These are phyloP conservation scores for Stentor coeruleus DNA, from an alignment of 73 alveolate species.

Conservation along the genomic window DNA sequence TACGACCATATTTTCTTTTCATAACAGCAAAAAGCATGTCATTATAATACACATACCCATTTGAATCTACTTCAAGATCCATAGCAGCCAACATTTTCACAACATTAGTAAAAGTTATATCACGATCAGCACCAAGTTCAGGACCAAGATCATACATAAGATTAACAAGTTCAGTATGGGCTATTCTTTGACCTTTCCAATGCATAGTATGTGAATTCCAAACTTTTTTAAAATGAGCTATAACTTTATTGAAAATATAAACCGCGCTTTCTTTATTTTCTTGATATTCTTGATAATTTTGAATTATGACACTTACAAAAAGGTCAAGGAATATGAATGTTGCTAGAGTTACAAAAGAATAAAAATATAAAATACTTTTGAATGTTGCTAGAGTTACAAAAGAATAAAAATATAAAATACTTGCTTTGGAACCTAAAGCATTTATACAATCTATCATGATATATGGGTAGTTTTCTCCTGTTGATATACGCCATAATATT, in stretches of 20 bases:
- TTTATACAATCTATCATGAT: slow-evolving; percentile 63
- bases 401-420: slow-evolving; percentile 44
- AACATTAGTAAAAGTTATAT: slow-evolving; percentile 21
- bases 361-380: slow-evolving; percentile 53
- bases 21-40: slow-evolving; percentile 40
- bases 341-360: slow-evolving; percentile 41
- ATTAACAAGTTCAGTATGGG: background rate
- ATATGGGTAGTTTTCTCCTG: slow-evolving; percentile 87
- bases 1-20: slow-evolving; percentile 24
- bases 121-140: slow-evolving; percentile 34
- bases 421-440: slow-evolving; percentile 26
- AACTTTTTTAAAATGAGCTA: slow-evolving; percentile 30
- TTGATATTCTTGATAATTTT: slow-evolving; percentile 56
- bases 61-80: slow-evolving; percentile 32
- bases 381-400: slow-evolving; percentile 42
- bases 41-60: slow-evolving; percentile 35
- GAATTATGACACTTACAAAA: slow-evolving; percentile 59
- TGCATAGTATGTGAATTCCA: slow-evolving; percentile 37
- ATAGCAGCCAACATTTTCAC: slow-evolving; percentile 18
- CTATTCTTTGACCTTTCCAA: slow-evolving; percentile 27
- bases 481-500: slow-evolving; percentile 68
- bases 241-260: slow-evolving; percentile 47
- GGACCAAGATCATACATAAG: slow-evolving; percentile 27
- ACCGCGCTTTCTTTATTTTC: slow-evolving; percentile 54
- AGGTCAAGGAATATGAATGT: slow-evolving; percentile 60